These are phyloP conservation scores for Artemisia tridentata DNA, from an alignment of 129 eudicot genomes.

Conservation along the genomic window DNA sequence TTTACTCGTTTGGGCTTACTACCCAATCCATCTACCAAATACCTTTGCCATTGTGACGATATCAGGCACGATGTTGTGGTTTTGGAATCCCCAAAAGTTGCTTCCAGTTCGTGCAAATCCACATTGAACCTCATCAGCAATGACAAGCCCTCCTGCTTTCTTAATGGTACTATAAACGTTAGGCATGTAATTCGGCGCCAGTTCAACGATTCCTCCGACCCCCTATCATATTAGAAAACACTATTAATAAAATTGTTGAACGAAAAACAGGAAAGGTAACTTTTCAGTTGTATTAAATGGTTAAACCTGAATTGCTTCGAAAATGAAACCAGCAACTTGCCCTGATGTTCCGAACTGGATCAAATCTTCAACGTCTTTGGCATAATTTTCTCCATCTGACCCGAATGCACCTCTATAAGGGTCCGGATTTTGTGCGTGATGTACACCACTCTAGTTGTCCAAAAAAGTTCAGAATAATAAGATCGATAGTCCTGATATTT, in stretches of 20 bases:
- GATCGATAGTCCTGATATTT: not conserved
- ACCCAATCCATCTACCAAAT: not conserved
- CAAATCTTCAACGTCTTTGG: conserved; percentile 68
- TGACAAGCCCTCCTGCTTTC: conserved; percentile 78
- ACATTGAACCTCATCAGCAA: conserved; percentile 80
- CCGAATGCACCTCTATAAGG: conserved; percentile 78
- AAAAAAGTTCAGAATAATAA: not conserved
- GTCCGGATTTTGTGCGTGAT: conserved; percentile 71
- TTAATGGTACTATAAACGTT: conserved; percentile 49
- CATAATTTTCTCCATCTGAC: conserved; percentile 66
- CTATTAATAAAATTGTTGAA: no score
- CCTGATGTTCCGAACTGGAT: conserved; percentile 70
- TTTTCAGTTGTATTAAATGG: not conserved
- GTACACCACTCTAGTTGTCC: conserved; percentile 61
- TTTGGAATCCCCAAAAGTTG: conserved; percentile 79
- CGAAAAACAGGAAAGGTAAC: not conserved
- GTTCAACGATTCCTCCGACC: conserved; percentile 77
- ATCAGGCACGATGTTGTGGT: conserved; percentile 67
- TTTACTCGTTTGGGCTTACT: not conserved
- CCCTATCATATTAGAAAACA: conserved; percentile 36
- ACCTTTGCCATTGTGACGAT: conserved; percentile 93
- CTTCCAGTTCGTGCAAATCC: conserved; percentile 78
- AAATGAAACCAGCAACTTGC: conserved; percentile 63
- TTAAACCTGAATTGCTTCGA: conserved; percentile 54
- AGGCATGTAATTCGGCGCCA: conserved; percentile 69